Percentiles rank a stretch among this genome's conserved stretches.
Conservation (phyloP, 257 asterid genomes). For the Solanum gandarillasii region DNA sequence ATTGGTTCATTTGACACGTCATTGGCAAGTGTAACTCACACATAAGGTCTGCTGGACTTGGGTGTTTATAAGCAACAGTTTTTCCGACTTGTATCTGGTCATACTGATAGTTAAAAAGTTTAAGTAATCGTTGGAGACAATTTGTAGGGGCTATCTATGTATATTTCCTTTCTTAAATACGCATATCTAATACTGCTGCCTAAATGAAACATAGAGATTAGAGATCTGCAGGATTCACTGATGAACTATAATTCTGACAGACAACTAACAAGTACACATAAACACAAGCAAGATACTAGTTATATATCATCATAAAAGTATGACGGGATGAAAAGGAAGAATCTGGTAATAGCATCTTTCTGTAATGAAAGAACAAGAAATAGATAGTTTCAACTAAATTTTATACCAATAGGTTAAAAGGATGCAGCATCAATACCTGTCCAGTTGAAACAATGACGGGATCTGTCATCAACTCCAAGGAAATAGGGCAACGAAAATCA, state of each 20-base stretch:
- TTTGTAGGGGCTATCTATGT: neutral
- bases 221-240: neutral
- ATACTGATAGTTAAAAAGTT: neutral
- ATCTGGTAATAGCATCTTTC: neutral
- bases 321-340: neutral
- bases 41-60: neutral
- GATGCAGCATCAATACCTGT: constrained; percentile 44
- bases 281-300: neutral
- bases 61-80: neutral
- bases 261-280: neutral
- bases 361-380: neutral
- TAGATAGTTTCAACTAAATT: neutral
- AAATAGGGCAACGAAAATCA: constrained; percentile 96
- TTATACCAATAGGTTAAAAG: neutral
- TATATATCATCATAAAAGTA: neutral
- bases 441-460: constrained; percentile 99
- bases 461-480: constrained; percentile 90
- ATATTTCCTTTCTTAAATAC: neutral
- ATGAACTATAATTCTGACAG: neutral
- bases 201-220: neutral
- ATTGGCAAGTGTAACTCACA: neutral
- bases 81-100: neutral
- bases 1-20: neutral
- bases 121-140: neutral
- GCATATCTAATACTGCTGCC: neutral